Evolutionary conservation across 2,329 filamentous ascomycete species (phyloP).

Genomic region (Fusarium sp.): DNA sequence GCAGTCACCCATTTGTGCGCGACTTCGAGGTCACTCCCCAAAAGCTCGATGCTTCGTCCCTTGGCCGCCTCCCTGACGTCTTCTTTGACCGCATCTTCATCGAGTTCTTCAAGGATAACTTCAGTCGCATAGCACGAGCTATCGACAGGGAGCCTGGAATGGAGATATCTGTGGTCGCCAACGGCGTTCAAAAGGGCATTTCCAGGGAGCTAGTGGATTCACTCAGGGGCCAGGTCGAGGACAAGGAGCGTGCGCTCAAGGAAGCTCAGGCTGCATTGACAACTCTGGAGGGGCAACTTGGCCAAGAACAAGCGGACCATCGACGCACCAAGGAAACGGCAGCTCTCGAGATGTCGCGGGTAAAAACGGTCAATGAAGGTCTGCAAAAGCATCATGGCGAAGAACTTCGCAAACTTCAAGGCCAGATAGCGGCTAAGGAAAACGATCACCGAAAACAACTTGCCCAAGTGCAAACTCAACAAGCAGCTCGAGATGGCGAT

Average conservation of each 20-base stretch:
- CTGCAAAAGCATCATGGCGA: conserved; percentile 77
- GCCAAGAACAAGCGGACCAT: conserved; percentile 81
- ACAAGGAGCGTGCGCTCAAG: conserved; percentile 70
- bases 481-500: conserved; percentile 42
- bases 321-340: conserved; percentile 70
- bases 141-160: conserved; percentile 92
- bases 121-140: conserved; percentile 83
- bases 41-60: conserved; percentile 63
- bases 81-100: conserved; percentile 90
- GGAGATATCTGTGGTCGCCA: conserved; percentile 83
- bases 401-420: conserved; percentile 62
- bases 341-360: conserved; percentile 51
- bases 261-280: conserved; percentile 59
- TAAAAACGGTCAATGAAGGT: conserved; percentile 76
- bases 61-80: conserved; percentile 76
- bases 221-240: conserved; percentile 79
- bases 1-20: conserved; percentile 81
- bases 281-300: conserved; percentile 65
- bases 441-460: conserved; percentile 47
- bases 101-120: conserved; percentile 96
- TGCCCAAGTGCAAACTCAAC: conserved; percentile 46
- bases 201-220: conserved; percentile 94
- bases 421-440: conserved; percentile 46
- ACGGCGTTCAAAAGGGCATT: conserved; percentile 87
- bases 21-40: conserved; percentile 91